phyloP scores from a whole-genome alignment of 2,329 filamentous ascomycete genomes.

The Calonectria hongkongensis region DNA sequence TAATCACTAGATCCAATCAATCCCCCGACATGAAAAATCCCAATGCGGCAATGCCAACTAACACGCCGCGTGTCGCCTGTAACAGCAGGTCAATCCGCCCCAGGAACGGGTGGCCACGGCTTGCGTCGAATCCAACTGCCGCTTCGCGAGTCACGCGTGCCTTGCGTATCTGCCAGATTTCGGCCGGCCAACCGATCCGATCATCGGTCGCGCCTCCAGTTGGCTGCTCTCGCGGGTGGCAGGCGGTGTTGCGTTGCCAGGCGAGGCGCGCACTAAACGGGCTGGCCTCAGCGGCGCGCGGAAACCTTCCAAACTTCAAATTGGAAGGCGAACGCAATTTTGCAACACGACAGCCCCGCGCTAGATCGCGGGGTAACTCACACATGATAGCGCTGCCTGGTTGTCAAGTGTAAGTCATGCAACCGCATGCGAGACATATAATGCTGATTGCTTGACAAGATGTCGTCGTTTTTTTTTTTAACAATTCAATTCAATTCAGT shows the following conservation, averaged over 20 bases:
- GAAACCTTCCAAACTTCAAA: slow-evolving; percentile 50
- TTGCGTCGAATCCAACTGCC: not conserved
- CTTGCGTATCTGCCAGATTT: not conserved
- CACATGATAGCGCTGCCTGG: not conserved
- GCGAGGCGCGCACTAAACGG: not conserved
- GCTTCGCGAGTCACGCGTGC: not conserved
- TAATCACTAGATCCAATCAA: not conserved
- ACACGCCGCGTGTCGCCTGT: not conserved
- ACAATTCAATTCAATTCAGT: not conserved
- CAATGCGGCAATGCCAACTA: not conserved
- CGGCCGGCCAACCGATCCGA: slow-evolving; percentile 15
- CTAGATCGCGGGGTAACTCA: slow-evolving; percentile 42
- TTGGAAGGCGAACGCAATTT: slow-evolving; percentile 6
- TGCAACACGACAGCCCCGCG: slow-evolving; percentile 14
- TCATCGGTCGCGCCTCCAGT: slow-evolving; percentile 6
- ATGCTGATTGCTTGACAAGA: slow-evolving; percentile 1
- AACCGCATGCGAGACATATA: slow-evolving; percentile 28
- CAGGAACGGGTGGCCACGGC: slow-evolving; percentile 26
- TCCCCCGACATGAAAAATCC: not conserved
- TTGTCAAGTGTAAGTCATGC: slow-evolving; percentile 15
- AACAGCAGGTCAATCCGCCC: slow-evolving; percentile 16
- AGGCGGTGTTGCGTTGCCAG: not conserved
- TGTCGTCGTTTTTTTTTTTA: not conserved
- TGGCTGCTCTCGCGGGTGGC: not conserved
- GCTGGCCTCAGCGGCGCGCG: slow-evolving; percentile 34